A percentile compares a stretch with the other conserved stretches of the same genome.
Evolutionary conservation across 805 yeast species (phyloP).

Genomic region (Saturnispora gosingensis): DNA sequence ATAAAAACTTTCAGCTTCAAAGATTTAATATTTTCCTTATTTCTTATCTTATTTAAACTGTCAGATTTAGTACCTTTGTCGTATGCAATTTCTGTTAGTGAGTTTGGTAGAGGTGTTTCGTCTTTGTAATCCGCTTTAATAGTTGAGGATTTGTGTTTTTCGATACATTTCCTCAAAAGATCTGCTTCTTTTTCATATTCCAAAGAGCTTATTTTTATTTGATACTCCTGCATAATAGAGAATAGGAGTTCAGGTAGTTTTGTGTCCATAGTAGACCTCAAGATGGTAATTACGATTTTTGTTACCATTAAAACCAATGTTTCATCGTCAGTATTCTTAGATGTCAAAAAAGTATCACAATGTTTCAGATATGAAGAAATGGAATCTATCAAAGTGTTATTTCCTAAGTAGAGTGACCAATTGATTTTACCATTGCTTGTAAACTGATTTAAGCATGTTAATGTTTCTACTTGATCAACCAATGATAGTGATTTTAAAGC

Average conservation of each 20-base stretch:
- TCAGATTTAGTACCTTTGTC: not conserved
- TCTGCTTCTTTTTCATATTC: not conserved
- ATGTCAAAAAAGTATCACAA: not conserved
- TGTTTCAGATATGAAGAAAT: conserved; percentile 12
- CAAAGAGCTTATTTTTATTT: not conserved
- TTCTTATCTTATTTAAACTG: not conserved
- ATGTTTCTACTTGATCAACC: conserved; percentile 18
- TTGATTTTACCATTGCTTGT: conserved; percentile 15
- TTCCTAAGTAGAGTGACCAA: conserved; percentile 15
- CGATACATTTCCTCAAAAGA: not conserved
- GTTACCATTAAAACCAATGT: conserved; percentile 17
- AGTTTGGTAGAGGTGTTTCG: not conserved
- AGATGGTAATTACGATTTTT: conserved; percentile 17
- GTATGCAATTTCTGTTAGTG: not conserved
- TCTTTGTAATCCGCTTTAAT: conserved; percentile 3
- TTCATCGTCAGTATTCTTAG: conserved; percentile 3
- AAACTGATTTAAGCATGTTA: conserved; percentile 23
- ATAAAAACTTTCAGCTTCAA: conserved; percentile 23
- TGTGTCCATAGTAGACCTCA: conserved; percentile 9
- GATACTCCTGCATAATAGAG: not conserved
- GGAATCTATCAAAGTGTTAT: conserved; percentile 12
- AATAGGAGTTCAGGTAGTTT: conserved; percentile 10
- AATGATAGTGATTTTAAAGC: conserved; percentile 11
- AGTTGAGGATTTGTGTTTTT: not conserved
- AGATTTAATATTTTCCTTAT: conserved; percentile 12